phyloP scores from a whole-genome alignment of 139 green algal species.

The Trebouxia sp. region DNA sequence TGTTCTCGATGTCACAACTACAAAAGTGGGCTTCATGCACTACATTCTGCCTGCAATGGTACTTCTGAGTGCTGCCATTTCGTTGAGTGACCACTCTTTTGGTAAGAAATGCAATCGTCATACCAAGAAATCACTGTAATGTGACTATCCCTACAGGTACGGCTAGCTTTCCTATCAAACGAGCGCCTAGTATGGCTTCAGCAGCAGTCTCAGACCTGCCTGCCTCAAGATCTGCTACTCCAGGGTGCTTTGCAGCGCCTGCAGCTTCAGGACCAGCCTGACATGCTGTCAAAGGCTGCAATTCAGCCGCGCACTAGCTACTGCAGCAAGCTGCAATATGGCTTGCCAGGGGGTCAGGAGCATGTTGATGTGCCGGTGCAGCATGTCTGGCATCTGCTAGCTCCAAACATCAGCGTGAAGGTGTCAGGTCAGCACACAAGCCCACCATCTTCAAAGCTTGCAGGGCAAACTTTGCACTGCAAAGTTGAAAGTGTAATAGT shows the following conservation, averaged over 20 bases:
- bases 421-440: constrained; percentile 20
- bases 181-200: constrained; percentile 14
- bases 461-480: too few relatives aligned
- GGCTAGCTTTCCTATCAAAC: constrained; percentile 9
- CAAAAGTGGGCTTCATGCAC: too few relatives aligned
- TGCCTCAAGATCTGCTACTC: constrained; percentile 1
- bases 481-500: too few relatives aligned
- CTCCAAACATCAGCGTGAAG: constrained; percentile 13
- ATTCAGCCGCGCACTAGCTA: constrained; percentile 14
- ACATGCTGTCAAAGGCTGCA: not conserved
- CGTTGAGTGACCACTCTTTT: too few relatives aligned
- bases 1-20: too few relatives aligned
- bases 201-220: not conserved
- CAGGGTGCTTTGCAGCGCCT: constrained; percentile 7
- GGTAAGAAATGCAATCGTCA: too few relatives aligned
- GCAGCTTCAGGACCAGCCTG: constrained; percentile 6
- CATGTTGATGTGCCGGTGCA: constrained; percentile 13
- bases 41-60: too few relatives aligned
- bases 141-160: constrained; percentile 21
- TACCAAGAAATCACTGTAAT: too few relatives aligned
- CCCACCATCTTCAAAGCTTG: not conserved
- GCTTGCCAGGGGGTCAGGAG: constrained; percentile 9
- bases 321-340: constrained; percentile 17
- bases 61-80: too few relatives aligned
- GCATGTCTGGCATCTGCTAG: constrained; percentile 25